phyloP scores from a whole-genome alignment of 306 rosid genomes.

The Cicer bijugum region DNA sequence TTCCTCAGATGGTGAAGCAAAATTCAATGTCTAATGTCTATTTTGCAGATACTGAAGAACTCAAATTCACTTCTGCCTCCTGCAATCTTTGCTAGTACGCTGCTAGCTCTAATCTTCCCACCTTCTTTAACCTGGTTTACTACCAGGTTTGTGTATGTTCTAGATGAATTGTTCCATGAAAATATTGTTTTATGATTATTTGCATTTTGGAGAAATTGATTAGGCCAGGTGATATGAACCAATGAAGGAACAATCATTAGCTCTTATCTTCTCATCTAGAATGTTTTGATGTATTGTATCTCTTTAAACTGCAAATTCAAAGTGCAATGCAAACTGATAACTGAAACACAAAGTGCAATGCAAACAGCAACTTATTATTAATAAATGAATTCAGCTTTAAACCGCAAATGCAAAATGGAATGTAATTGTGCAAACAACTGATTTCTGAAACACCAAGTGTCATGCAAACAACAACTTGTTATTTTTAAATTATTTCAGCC shows the following conservation, averaged over 20 bases:
- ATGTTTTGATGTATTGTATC: slow-evolving; percentile 15
- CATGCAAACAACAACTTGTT: background rate
- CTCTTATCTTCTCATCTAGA: slow-evolving; percentile 30
- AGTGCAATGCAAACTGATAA: slow-evolving; percentile 29
- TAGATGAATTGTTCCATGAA: slow-evolving; percentile 42
- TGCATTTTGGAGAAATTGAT: slow-evolving; percentile 13
- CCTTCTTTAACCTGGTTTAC: slow-evolving; percentile 97
- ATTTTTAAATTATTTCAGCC: background rate
- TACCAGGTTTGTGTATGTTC: slow-evolving; percentile 64
- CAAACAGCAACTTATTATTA: background rate
- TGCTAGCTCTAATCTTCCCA: slow-evolving; percentile 81
- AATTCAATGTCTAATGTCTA: slow-evolving; percentile 47
- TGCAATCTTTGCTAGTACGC: slow-evolving; percentile 73
- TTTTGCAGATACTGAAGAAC: slow-evolving; percentile 65
- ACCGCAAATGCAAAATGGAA: slow-evolving; percentile 36
- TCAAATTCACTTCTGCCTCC: slow-evolving; percentile 85
- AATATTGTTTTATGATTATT: slow-evolving; percentile 4
- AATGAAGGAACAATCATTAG: slow-evolving; percentile 15
- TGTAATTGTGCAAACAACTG: slow-evolving; percentile 34
- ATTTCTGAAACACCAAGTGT: slow-evolving; percentile 13
- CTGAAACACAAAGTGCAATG: background rate
- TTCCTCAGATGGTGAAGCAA: slow-evolving; percentile 52
- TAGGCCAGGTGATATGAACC: slow-evolving; percentile 27
- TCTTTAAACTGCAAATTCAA: slow-evolving; percentile 32
- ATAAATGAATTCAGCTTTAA: slow-evolving; percentile 18